These are phyloP conservation scores for Oryza glaberrima DNA, from an alignment of 176 grass and related monocot genomes.

Conservation along the genomic window DNA sequence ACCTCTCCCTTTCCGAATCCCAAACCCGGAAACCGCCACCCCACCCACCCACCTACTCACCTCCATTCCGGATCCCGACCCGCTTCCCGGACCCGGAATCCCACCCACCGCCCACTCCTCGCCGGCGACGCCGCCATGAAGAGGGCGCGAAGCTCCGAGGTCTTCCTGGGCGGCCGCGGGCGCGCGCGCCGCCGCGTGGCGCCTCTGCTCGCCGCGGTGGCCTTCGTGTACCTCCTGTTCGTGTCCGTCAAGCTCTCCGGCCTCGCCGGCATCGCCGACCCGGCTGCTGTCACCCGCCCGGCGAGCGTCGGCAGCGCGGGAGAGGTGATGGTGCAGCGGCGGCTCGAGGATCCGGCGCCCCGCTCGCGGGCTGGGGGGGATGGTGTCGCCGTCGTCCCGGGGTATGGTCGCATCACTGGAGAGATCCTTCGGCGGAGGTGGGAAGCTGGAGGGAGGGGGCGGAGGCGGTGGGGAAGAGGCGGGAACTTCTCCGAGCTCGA, in stretches of 20 bases:
- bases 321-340: background rate
- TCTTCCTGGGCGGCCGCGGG: slow-evolving; percentile 21
- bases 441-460: background rate
- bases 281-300: background rate
- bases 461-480: slow-evolving; percentile 42
- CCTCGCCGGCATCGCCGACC: slow-evolving; percentile 37
- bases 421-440: slow-evolving; percentile 53
- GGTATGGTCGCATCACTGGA: slow-evolving; percentile 78
- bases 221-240: slow-evolving; percentile 63
- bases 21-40: slow-evolving; percentile 24
- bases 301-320: no score
- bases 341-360: background rate
- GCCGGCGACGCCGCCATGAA: slow-evolving; percentile 41
- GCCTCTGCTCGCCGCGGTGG: slow-evolving; percentile 43
- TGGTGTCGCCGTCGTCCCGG: background rate
- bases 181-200: slow-evolving; percentile 38
- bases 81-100: slow-evolving; percentile 17
- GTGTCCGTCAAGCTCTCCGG: slow-evolving; percentile 60
- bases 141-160: slow-evolving; percentile 53
- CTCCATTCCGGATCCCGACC: slow-evolving; percentile 14
- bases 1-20: slow-evolving; percentile 8
- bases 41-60: background rate
- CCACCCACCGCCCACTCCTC: background rate
- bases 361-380: background rate
- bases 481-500: slow-evolving; percentile 87